Percentiles rank a stretch among this genome's conserved stretches.
Conservation (phyloP, 1,139 yeast species). For the Lodderomyces elongisporus region DNA sequence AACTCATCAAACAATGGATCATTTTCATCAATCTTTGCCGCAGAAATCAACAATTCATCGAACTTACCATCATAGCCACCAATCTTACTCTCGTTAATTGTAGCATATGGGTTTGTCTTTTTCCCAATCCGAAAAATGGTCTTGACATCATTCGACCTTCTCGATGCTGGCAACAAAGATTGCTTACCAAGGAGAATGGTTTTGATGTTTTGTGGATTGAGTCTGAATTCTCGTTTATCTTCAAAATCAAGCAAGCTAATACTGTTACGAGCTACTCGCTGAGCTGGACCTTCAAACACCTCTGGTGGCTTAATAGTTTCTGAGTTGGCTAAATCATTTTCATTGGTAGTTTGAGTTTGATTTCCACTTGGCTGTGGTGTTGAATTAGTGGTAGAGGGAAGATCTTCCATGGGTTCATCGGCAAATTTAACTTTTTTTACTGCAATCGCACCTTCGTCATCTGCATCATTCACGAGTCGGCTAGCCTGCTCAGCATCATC, state of each 20-base stretch:
- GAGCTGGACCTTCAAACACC: slow-evolving; percentile 61
- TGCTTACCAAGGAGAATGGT: slow-evolving; percentile 56
- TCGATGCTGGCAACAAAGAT: slow-evolving; percentile 46
- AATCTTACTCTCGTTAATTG: slow-evolving; percentile 26
- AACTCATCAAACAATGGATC: slow-evolving; percentile 46
- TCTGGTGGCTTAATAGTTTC: slow-evolving; percentile 15
- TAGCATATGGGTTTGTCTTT: slow-evolving; percentile 38
- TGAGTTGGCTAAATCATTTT: not conserved
- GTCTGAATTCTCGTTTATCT: slow-evolving; percentile 18
- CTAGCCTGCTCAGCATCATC: too few species aligned
- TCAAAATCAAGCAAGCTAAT: slow-evolving; percentile 47
- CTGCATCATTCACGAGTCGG: too few species aligned
- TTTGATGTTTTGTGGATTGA: slow-evolving; percentile 29
- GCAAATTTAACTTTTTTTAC: too few species aligned
- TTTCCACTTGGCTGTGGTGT: too few species aligned
- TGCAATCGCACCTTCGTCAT: too few species aligned
- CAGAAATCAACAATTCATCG: slow-evolving; percentile 33
- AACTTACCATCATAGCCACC: too few species aligned
- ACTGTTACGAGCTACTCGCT: slow-evolving; percentile 48
- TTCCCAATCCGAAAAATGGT: slow-evolving; percentile 48
- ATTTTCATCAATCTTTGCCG: slow-evolving; percentile 32
- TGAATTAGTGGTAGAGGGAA: too few species aligned
- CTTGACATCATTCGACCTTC: slow-evolving; percentile 51
- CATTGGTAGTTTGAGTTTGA: too few species aligned
- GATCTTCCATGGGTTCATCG: too few species aligned